Conservation (phyloP, 371 early-diverging fungal species). For the Mucor indicus region DNA sequence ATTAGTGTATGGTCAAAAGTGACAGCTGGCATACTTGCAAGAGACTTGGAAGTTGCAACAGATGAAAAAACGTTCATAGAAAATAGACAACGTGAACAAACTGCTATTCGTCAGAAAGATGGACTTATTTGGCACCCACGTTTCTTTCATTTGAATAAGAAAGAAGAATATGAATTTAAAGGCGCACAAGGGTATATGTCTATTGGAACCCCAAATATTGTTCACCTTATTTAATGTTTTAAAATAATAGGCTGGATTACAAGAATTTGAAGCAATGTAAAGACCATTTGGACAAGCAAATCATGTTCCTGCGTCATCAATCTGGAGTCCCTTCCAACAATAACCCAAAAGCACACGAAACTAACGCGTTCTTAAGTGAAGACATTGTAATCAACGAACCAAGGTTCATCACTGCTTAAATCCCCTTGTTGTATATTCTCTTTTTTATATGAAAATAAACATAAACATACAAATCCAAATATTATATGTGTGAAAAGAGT, state of each 20-base stretch:
- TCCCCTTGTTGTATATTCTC: no score
- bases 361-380: no score
- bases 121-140: slow-evolving; percentile 60
- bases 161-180: slow-evolving; percentile 26
- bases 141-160: slow-evolving; percentile 41
- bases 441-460: no score
- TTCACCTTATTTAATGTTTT: no score
- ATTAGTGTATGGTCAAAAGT: slow-evolving; percentile 68
- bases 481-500: no score
- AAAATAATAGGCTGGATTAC: slow-evolving; percentile 4
- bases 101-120: slow-evolving; percentile 55
- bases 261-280: slow-evolving; percentile 1
- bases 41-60: slow-evolving; percentile 65
- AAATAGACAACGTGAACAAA: slow-evolving; percentile 65
- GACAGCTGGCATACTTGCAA: slow-evolving; percentile 60
- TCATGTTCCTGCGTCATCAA: no score
- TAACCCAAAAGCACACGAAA: no score
- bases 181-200: slow-evolving; percentile 17
- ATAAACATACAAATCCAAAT: no score
- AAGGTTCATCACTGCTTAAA: no score
- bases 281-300: slow-evolving; percentile 1
- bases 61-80: slow-evolving; percentile 70
- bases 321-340: no score
- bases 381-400: no score
- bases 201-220: no score